phyloP scores from a whole-genome alignment of 768 basidiomycete genomes.

The Boletus insuetus region DNA sequence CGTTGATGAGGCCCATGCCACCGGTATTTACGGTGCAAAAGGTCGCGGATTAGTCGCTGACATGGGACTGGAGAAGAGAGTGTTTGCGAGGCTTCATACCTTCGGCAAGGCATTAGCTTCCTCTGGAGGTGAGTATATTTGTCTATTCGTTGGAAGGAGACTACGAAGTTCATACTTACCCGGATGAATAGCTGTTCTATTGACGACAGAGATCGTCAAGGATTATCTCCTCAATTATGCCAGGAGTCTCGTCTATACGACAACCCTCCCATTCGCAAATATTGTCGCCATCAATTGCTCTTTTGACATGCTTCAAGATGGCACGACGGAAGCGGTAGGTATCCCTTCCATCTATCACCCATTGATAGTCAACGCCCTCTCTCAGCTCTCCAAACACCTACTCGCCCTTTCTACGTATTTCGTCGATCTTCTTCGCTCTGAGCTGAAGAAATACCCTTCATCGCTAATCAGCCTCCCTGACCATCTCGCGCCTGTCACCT shows the following conservation, averaged over 20 bases:
- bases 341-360: neutral
- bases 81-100: slow-evolving; percentile 80
- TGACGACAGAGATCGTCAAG: slow-evolving; percentile 68
- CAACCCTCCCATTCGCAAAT: slow-evolving; percentile 73
- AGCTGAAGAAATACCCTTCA: slow-evolving; percentile 29
- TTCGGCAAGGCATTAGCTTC: slow-evolving; percentile 91
- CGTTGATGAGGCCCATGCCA: slow-evolving; percentile 93
- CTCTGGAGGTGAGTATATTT: slow-evolving; percentile 66
- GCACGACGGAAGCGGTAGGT: slow-evolving; percentile 53
- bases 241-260: slow-evolving; percentile 88
- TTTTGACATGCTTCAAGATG: slow-evolving; percentile 74
- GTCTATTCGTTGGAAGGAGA: neutral
- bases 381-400: slow-evolving; percentile 27
- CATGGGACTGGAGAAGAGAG: slow-evolving; percentile 66
- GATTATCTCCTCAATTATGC: slow-evolving; percentile 93
- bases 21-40: slow-evolving; percentile 79
- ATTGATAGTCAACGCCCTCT: slow-evolving; percentile 28
- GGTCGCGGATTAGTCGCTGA: slow-evolving; percentile 74
- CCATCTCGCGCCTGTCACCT: slow-evolving; percentile 8
- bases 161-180: neutral
- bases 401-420: slow-evolving; percentile 29
- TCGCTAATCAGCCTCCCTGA: slow-evolving; percentile 27
- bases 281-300: slow-evolving; percentile 74
- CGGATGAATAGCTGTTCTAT: slow-evolving; percentile 58
- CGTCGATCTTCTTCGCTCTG: slow-evolving; percentile 30